Evolutionary conservation across 306 rosid species (phyloP), one percentile per base, ranked within the genome.

Genomic region (Prunus fruticosa): DNA sequence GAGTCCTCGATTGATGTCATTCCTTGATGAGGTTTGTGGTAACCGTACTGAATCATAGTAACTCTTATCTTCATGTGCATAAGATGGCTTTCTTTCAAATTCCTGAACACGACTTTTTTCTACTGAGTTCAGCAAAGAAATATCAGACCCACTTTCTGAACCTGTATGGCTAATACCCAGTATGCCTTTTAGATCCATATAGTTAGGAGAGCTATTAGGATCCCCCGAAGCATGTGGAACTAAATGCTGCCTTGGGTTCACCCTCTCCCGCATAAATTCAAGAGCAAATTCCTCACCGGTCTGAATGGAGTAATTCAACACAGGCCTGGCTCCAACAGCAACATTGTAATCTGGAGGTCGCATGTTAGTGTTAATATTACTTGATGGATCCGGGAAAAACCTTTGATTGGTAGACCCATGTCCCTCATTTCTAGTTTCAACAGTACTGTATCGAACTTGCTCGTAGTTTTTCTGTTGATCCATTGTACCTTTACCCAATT

Each of bases 261-360:
- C 96, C 82, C 93, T 86, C 58, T 92, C 97, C 75, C 97, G 84
- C 97, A 92, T 92, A 74, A 92, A 92, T 75, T 92, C 97, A n/a
- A 92, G 91, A 70, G 97, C 79, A 56, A 91, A 92, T 70, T 92
- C 97, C 84, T 92, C 97, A 41, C 97, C 97, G 60, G 97, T 92
- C 83, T 90, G 97, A 74, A 92, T 92, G 82, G 97, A 92, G 84
- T 76, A 92, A 82, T 92, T 87, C 74, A 82, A 90, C 22, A 85
- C 97, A 46, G 96, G 96, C 81, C 86, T 87, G 60, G 85, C 84
- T 72, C 85, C 86, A 76, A 69, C 88, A 19, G 88, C 67, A 79
- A 84, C 74, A 62, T 74, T 89, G 80, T 67, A 83, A 61, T 86
- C 88, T 25, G 88, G 86, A 65, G 94, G 93, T 20, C 96, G 82